Conservation (phyloP, 106 monocot genomes). For the Narthecium ossifragum region DNA sequence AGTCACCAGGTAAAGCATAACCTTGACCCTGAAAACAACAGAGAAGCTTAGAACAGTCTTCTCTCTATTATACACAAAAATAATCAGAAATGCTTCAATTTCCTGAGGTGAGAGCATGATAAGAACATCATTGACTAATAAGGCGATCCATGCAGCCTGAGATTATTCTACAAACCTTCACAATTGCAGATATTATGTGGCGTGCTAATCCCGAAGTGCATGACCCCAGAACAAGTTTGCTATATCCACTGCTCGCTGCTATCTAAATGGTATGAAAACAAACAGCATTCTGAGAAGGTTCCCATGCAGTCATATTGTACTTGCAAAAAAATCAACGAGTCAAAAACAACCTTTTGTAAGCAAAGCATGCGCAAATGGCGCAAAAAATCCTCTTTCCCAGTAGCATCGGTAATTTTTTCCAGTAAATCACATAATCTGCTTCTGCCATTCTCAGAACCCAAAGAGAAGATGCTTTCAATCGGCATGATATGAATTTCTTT, state of each 20-base stretch:
- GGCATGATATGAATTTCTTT: slow-evolving; percentile 60
- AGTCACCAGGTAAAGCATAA: slow-evolving; percentile 83
- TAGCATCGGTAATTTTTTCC: slow-evolving; percentile 52
- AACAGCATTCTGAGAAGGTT: no score
- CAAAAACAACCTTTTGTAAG: slow-evolving; percentile 71
- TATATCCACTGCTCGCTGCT: slow-evolving; percentile 75
- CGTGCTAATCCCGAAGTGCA: slow-evolving; percentile 74
- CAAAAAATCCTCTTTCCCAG: slow-evolving; percentile 88
- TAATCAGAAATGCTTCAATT: background rate
- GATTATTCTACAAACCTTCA: slow-evolving; percentile 55
- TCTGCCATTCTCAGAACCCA: slow-evolving; percentile 20
- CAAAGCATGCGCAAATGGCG: slow-evolving; percentile 51
- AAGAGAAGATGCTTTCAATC: slow-evolving; percentile 48
- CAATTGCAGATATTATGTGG: slow-evolving; percentile 74
- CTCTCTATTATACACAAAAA: background rate
- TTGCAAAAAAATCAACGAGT: background rate
- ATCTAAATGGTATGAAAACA: slow-evolving; percentile 60
- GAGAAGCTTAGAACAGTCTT: background rate
- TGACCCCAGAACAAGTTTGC: slow-evolving; percentile 75
- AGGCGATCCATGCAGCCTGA: slow-evolving; percentile 1
- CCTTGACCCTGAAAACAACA: slow-evolving; percentile 77
- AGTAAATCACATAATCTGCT: slow-evolving; percentile 35
- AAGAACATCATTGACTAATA: background rate
- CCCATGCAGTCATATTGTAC: no score
- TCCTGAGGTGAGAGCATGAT: background rate